Percentiles rank a stretch among this genome's conserved stretches.
phyloP scores from a whole-genome alignment of 106 monocot species.

The Agapanthus africanus region DNA sequence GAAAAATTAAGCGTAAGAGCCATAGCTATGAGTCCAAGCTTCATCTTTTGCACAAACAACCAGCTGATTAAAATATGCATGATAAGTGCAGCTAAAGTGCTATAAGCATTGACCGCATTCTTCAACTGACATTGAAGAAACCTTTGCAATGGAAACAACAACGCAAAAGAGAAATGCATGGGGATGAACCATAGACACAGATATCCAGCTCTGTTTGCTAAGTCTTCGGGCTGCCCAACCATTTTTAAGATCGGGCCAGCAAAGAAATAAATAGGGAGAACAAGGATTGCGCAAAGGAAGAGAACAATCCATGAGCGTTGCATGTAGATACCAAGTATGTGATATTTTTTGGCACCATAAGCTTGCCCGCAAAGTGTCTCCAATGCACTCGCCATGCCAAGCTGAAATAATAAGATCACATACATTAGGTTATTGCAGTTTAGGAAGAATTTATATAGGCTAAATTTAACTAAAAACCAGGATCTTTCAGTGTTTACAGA shows the following conservation, averaged over 20 bases:
- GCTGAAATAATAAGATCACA: slow-evolving; percentile 20
- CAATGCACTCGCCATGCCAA: slow-evolving; percentile 40
- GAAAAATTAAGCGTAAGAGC: slow-evolving; percentile 18
- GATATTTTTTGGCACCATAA: slow-evolving; percentile 27
- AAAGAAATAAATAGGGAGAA: slow-evolving; percentile 23
- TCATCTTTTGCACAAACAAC: slow-evolving; percentile 15
- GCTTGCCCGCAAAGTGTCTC: slow-evolving; percentile 43
- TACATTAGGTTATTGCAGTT: no score
- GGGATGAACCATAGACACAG: slow-evolving; percentile 27
- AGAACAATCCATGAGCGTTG: slow-evolving; percentile 37
- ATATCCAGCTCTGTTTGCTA: slow-evolving; percentile 21
- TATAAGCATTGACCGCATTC: slow-evolving; percentile 10
- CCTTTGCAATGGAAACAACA: slow-evolving; percentile 21
- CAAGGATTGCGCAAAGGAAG: slow-evolving; percentile 11
- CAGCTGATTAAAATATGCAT: slow-evolving; percentile 19
- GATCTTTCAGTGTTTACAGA: no score
- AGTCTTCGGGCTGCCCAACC: slow-evolving; percentile 19
- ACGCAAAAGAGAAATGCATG: slow-evolving; percentile 19
- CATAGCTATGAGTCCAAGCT: slow-evolving; percentile 16
- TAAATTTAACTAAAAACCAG: no score
- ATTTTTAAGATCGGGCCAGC: slow-evolving; percentile 16
- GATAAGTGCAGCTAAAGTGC: slow-evolving; percentile 1
- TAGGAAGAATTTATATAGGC: no score
- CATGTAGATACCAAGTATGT: slow-evolving; percentile 33
- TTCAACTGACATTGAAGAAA: slow-evolving; percentile 33